phyloP scores from a whole-genome alignment of 352 stramenopile species.

The Thalassiosira delicatula region DNA sequence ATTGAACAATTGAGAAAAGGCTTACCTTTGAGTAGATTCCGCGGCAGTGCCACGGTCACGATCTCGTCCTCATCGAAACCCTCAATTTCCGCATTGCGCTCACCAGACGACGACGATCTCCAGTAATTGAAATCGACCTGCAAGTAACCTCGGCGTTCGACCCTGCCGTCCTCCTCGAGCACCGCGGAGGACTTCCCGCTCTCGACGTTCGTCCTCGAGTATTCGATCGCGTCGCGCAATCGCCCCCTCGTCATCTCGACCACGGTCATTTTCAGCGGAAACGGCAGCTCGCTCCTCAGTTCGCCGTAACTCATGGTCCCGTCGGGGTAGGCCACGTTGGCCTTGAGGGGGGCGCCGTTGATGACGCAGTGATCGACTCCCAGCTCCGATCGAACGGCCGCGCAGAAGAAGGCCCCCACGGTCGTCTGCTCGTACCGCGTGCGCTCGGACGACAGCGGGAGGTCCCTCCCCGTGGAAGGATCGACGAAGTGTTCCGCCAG shows the following conservation, averaged over 20 bases:
- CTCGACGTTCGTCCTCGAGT: slow-evolving; percentile 70
- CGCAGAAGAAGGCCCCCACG: slow-evolving; percentile 74
- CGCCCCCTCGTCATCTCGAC: slow-evolving; percentile 69
- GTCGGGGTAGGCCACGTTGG: slow-evolving; percentile 52
- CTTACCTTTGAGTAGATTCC: slow-evolving; percentile 70
- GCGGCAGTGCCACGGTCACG: slow-evolving; percentile 71
- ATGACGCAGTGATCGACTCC: slow-evolving; percentile 73
- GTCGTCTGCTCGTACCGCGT: slow-evolving; percentile 76
- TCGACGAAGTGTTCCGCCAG: slow-evolving; percentile 39
- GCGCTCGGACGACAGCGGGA: slow-evolving; percentile 64
- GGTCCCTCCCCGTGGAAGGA: slow-evolving; percentile 23
- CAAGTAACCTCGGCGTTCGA: slow-evolving; percentile 70
- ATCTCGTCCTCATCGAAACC: slow-evolving; percentile 49
- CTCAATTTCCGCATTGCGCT: too few species aligned
- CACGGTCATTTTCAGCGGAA: slow-evolving; percentile 80
- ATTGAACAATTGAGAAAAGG: too few species aligned
- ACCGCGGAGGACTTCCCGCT: slow-evolving; percentile 42
- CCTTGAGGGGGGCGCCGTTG: slow-evolving; percentile 78
- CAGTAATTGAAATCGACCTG: slow-evolving; percentile 77
- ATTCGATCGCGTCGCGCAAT: slow-evolving; percentile 69
- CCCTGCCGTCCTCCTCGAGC: slow-evolving; percentile 35
- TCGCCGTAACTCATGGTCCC: slow-evolving; percentile 73
- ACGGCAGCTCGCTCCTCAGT: slow-evolving; percentile 77
- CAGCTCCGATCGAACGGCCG: slow-evolving; percentile 71
- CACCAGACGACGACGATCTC: too few species aligned